A percentile compares a stretch with the other conserved stretches of the same genome.
These are phyloP conservation scores for Articulospora tetracladia DNA, from an alignment of 495 filamentous ascomycete genomes.

Conservation along the genomic window DNA sequence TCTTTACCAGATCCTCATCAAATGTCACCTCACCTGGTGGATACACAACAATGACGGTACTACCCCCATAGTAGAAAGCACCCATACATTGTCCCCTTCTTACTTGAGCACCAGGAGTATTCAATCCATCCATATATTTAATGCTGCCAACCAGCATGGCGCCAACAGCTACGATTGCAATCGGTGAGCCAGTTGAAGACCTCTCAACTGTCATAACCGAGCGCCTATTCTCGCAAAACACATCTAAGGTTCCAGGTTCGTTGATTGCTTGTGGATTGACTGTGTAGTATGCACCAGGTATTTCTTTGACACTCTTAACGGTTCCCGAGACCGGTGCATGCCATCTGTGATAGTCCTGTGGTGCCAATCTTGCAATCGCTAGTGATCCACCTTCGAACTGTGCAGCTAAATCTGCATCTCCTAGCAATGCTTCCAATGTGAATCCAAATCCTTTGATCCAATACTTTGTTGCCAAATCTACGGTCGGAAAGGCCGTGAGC, in stretches of 20 bases:
- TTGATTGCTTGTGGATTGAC: conserved; percentile 41
- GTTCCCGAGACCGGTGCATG: conserved; percentile 39
- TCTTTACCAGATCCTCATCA: conserved; percentile 36
- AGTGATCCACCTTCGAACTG: conserved; percentile 36
- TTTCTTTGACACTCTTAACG: conserved; percentile 30
- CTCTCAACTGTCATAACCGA: conserved; percentile 36
- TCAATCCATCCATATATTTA: conserved; percentile 32
- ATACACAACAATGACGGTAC: conserved; percentile 38
- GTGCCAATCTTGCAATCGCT: conserved; percentile 37
- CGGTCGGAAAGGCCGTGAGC: conserved; percentile 31
- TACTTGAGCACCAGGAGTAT: conserved; percentile 27
- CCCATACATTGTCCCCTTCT: conserved; percentile 39
- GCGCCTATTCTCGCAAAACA: conserved; percentile 40
- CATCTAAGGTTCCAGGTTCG: conserved; percentile 36
- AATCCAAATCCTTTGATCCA: conserved; percentile 45
- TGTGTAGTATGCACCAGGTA: conserved; percentile 32
- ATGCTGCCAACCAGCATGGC: conserved; percentile 41
- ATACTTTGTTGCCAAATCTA: conserved; percentile 34
- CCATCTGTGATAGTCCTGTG: conserved; percentile 46
- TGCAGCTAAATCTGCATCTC: conserved; percentile 29
- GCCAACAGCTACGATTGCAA: conserved; percentile 37
- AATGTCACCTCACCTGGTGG: conserved; percentile 33
- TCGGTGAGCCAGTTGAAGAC: conserved; percentile 26
- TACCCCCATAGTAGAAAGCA: conserved; percentile 39
- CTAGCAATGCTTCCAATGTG: conserved; percentile 35